Evolutionary conservation across 2,329 filamentous ascomycete genomes (phyloP), one percentile per base, ranked within the genome.

Genomic region (Endothia cerciana): DNA sequence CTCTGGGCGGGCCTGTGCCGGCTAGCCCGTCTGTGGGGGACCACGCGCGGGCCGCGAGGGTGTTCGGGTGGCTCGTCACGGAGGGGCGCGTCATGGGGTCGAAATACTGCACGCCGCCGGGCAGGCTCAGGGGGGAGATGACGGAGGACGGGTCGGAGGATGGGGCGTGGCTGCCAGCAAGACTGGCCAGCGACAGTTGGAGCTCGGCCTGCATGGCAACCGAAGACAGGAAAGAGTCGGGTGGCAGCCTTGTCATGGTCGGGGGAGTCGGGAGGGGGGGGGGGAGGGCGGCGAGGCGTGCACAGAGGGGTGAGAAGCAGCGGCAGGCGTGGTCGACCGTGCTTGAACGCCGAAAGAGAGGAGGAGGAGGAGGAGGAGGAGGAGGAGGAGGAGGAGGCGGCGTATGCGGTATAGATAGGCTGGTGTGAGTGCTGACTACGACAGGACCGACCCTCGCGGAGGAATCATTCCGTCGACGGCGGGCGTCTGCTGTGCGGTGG

Each of bases 151-250:
- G 69, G 53, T 10, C n/a, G n/a, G n/a, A 25, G 1, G 45, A 22
- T 3, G 45, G n/a, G 7, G 74, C 70, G 43, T 75, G 22, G n/a
- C 64, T 73, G 67, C 71, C 22, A 7, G 73, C 73, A 36, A 75
- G 63, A 62, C 69, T 64, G 65, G 65, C 67, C 65, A 70, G 70
- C 62, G 72, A 69, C 57, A 71, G 59, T 33, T 73, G 70, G 33
- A 69, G 71, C 49, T 75, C 75, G 70, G 72, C 73, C 58, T 80
- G 78, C 67, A 74, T 71, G 61, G 74, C 75, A 68, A 77, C 77
- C 57, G 76, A 76, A 13, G 80, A 78, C 71, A 80, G 73, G 72
- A 81, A 81, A 36, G 80, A 78, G 69, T 82, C 79, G 66, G 78
- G 74, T 41, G 77, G 75, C 41, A 80, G 66, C 68, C 77, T 81